These are phyloP conservation scores for Neocallimastix lanati DNA, from an alignment of 192 early-diverging fungal genomes.

Conservation along the genomic window DNA sequence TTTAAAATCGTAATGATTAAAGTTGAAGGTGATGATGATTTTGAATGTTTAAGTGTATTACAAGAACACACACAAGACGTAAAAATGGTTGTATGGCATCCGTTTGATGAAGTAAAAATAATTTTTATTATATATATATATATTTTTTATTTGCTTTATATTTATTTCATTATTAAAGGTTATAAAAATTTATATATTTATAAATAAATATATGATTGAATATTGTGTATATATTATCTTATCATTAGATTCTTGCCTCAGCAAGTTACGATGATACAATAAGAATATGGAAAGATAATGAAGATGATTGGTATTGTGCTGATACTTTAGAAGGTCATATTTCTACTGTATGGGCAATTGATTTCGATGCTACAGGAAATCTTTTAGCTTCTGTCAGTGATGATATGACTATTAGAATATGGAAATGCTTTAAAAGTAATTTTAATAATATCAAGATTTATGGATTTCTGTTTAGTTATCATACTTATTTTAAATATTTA, in stretches of 20 bases:
- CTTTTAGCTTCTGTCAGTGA: constrained; percentile 63
- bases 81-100: constrained; percentile 87
- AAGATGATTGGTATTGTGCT: constrained; percentile 86
- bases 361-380: constrained; percentile 45
- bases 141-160: neutral
- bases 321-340: constrained; percentile 68
- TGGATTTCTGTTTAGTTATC: too few species aligned
- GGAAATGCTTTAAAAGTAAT: constrained; percentile 29
- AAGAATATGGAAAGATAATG: constrained; percentile 75
- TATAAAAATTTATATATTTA: too few species aligned
- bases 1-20: too few species aligned
- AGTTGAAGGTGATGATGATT: constrained; percentile 46
- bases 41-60: constrained; percentile 84
- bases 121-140: too few species aligned
- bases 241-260: constrained; percentile 47
- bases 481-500: too few species aligned
- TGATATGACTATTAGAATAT: constrained; percentile 66
- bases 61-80: constrained; percentile 95
- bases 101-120: constrained; percentile 42
- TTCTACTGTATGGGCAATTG: constrained; percentile 85
- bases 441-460: too few species aligned
- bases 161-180: too few species aligned
- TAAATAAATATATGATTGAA: too few species aligned
- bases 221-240: too few species aligned
- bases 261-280: constrained; percentile 90